These are phyloP conservation scores for Yamadazyma diospyri DNA, from an alignment of 1,139 yeast species.

Conservation along the genomic window DNA sequence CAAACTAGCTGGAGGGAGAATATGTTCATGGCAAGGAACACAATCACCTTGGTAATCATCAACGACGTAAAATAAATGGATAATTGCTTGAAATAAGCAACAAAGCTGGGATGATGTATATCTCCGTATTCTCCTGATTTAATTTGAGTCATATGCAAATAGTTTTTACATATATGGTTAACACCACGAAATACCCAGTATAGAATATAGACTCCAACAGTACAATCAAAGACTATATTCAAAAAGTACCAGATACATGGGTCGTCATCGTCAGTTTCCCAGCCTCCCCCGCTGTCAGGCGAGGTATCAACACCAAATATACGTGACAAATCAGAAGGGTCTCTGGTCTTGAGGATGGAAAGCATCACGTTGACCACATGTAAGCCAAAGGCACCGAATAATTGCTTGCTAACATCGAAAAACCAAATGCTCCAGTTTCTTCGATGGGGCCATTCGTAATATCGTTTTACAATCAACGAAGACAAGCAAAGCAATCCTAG, in stretches of 20 bases:
- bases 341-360: slow-evolving; percentile 50
- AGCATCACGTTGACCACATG: slow-evolving; percentile 76
- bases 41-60: slow-evolving; percentile 58
- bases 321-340: not conserved
- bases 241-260: slow-evolving; percentile 93
- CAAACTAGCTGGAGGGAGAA: slow-evolving; percentile 40
- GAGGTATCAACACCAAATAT: slow-evolving; percentile 2
- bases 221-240: slow-evolving; percentile 84
- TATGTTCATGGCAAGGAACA: slow-evolving; percentile 37
- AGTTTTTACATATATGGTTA: slow-evolving; percentile 38
- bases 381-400: slow-evolving; percentile 80
- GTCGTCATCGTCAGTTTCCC: slow-evolving; percentile 29
- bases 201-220: slow-evolving; percentile 87
- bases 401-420: slow-evolving; percentile 86
- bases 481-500: slow-evolving; percentile 76
- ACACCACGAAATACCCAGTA: slow-evolving; percentile 49
- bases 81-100: slow-evolving; percentile 73
- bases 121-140: slow-evolving; percentile 83
- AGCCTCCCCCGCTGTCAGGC: slow-evolving; percentile 7
- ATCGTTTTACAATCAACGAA: slow-evolving; percentile 71
- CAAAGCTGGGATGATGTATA: slow-evolving; percentile 55
- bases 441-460: slow-evolving; percentile 70
- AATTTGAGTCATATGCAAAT: slow-evolving; percentile 45
- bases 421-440: slow-evolving; percentile 88
- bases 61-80: slow-evolving; percentile 61